These are phyloP conservation scores for Penicillium sp. DNA, from an alignment of 2,329 filamentous ascomycete genomes.

Conservation along the genomic window DNA sequence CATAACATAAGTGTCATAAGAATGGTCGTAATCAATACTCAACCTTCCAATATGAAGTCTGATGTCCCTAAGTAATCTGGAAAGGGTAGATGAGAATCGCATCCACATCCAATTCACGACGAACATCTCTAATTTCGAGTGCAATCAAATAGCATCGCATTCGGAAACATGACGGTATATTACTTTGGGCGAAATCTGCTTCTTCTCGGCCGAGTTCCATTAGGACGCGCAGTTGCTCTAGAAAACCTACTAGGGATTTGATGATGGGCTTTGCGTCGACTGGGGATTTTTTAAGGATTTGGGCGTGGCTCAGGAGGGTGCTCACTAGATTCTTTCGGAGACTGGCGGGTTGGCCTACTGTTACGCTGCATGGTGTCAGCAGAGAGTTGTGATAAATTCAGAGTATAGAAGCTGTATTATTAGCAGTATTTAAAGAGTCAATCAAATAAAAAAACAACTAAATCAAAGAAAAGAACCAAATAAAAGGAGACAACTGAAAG, in stretches of 20 bases:
- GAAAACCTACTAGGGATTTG: neutral
- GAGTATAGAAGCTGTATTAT: no score
- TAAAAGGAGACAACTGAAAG: no score
- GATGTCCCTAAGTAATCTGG: neutral
- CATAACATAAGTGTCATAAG: neutral
- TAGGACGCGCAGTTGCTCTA: neutral
- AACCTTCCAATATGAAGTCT: neutral
- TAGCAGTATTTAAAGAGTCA: no score
- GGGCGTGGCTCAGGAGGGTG: no score
- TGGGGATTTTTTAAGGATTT: neutral
- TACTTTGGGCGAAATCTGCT: neutral
- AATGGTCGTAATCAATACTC: neutral
- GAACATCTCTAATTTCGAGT: neutral
- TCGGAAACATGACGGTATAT: neutral
- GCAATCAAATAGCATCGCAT: neutral
- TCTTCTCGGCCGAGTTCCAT: neutral
- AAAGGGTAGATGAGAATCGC: neutral
- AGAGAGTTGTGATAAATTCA: no score
- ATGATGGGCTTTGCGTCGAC: neutral
- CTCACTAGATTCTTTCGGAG: no score
- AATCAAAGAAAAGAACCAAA: no score
- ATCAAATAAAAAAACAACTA: no score
- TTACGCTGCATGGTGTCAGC: no score
- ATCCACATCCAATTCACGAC: no score
- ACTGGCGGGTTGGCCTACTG: no score